A percentile compares a stretch with the other conserved stretches of the same genome.
Conservation (phyloP, 1,284 basidiomycete genomes). For the Kwoniella shivajii region DNA sequence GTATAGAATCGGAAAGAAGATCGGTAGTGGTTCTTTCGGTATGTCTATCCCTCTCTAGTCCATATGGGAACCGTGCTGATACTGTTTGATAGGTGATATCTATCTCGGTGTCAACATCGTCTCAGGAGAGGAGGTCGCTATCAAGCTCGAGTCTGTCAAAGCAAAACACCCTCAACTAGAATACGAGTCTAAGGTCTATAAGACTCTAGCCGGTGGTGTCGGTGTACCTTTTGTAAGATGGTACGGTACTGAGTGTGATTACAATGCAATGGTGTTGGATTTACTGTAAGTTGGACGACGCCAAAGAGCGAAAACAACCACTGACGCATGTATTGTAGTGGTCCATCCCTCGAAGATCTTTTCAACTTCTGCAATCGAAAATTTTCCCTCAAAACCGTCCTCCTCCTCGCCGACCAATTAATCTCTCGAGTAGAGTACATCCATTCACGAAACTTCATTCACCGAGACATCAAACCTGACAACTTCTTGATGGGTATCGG, state of each 20-base stretch:
- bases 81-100: conserved; percentile 78
- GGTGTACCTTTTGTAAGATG: conserved; percentile 97
- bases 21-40: conserved; percentile 98
- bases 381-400: conserved; percentile 95
- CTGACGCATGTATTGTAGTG: conserved; percentile 48
- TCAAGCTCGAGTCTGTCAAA: conserved; percentile 99
- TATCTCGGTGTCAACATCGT: conserved; percentile 99
- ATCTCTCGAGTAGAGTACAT: conserved; percentile 99
- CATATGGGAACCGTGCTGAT: conserved; percentile 12
- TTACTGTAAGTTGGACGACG: conserved; percentile 61
- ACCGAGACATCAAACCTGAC: conserved; percentile 99
- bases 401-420: conserved; percentile 94
- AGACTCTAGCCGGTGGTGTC: conserved; percentile 96
- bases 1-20: conserved; percentile 99
- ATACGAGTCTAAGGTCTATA: conserved; percentile 96
- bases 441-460: conserved; percentile 99
- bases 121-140: conserved; percentile 99
- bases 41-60: conserved; percentile 45
- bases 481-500: conserved; percentile 99
- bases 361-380: conserved; percentile 99
- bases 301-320: conserved; percentile 4
- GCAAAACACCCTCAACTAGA: conserved; percentile 99
- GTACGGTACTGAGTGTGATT: conserved; percentile 99
- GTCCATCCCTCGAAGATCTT: conserved; percentile 95
- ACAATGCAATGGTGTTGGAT: conserved; percentile 99